Evolutionary conservation across 129 eudicot genomes (phyloP), one percentile per base, ranked within the genome.

Genomic region (Chrysanthemum lavandulifolium): DNA sequence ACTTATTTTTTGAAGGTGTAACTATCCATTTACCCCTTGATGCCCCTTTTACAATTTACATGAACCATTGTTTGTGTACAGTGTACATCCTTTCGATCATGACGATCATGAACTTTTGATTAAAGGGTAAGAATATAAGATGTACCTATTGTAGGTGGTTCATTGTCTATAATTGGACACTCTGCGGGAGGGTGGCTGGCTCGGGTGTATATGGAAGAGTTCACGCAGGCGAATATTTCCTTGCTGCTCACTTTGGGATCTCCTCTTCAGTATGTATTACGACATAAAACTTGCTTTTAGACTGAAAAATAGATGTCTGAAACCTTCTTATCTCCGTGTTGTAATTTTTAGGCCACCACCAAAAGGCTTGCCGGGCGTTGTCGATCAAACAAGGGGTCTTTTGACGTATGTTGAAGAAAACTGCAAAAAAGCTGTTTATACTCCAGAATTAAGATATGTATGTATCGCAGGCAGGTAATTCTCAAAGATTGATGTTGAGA

Each of bases 111-210:
- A 49, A 69, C 16, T 9, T 72, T 27, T 27, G 31, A 2, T 27
- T 1, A 27, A 1, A 27, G 29, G 29, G 59, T 71, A 18, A 19
- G n/a, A n/a, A n/a, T n/a, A n/a, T n/a, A n/a, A n/a, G n/a, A n/a
- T 67, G 61, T 62, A 47, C 45, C n/a, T 53, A 58, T 50, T 71
- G 80, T 79, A 86, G 91, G 89, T 79, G 81, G 92, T 73, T 54
- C 71, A 7, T 71, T 94, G 74, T 87, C 97, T 11, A 74, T 91
- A 61, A 87, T 91, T 71, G 97, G 97, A 72, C 97, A 91, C 77
- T 91, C 97, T 23, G 97, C 97, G n/a, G 97, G 97, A 75, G 97
- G 97, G 76, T 91, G 97, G 97, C 82, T 91, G 69, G 97, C 88
- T 56, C 83, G 97, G 73, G 89, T 91, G 19, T 91, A 85, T 73